Evolutionary conservation across 768 basidiomycete species (phyloP).

Genomic region (Kwoniella bestiolae): DNA sequence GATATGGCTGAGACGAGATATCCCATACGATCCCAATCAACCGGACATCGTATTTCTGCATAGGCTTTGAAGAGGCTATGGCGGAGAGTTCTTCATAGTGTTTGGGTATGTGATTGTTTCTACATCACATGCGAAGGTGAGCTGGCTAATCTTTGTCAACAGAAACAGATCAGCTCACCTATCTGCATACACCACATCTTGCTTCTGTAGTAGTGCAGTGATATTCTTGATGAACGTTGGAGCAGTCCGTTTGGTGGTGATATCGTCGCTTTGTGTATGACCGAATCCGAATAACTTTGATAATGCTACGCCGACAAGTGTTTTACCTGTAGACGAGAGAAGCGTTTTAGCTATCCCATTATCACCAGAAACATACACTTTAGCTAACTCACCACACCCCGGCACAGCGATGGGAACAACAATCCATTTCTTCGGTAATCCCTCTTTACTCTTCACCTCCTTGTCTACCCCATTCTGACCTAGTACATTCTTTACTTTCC

Average conservation of each 20-base stretch:
- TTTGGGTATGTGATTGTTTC: constrained; percentile 85
- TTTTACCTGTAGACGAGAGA: constrained; percentile 72
- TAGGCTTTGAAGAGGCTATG: constrained; percentile 57
- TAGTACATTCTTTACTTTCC: constrained; percentile 51
- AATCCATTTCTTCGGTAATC: constrained; percentile 69
- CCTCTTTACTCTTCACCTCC: constrained; percentile 35
- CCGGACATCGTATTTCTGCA: constrained; percentile 62
- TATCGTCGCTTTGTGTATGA: constrained; percentile 93
- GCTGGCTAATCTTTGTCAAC: not conserved
- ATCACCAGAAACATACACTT: not conserved
- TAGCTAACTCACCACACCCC: constrained; percentile 74
- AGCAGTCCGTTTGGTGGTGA: constrained; percentile 74
- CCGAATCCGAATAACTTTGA: constrained; percentile 78
- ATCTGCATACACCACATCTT: constrained; percentile 88
- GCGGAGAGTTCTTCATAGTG: constrained; percentile 76
- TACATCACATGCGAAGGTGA: constrained; percentile 35
- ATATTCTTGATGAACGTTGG: constrained; percentile 73
- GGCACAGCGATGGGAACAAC: constrained; percentile 89
- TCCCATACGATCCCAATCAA: constrained; percentile 83
- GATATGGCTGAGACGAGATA: constrained; percentile 64
- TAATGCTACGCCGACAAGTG: constrained; percentile 78
- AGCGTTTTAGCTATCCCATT: not conserved
- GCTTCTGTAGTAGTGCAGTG: constrained; percentile 63
- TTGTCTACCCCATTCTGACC: constrained; percentile 35
- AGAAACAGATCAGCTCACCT: constrained; percentile 64